Base-by-base conservation (phyloP, 441 rosid species). In the Euphorbia celastroides region DNA sequence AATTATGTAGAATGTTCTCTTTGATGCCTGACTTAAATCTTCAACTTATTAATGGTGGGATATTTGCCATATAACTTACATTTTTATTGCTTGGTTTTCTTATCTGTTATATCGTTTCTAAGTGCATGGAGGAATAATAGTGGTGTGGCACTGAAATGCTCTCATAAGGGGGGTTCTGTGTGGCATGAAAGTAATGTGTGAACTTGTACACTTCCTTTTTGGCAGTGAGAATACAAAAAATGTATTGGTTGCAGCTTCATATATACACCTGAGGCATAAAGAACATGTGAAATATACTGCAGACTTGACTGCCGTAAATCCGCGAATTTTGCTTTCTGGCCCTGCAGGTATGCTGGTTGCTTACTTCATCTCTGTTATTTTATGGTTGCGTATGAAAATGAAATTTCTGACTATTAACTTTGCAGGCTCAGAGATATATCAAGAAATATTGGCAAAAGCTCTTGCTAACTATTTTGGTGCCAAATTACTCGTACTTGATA, bases 341-440 rank as follows among this genome's bases (percentile, higher is more conserved):
- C 98, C 98, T 58, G 91, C 95, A 70, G 98, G 97, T 91, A 34
- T 32, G 86, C 67, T 57, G 28, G 7, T 69, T 19, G 58, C 66
- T 46, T 64, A 27, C 34, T 38, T 44, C 2, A 27, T 57, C 6
- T 31, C 31, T 48, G 16, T 34, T 55, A 19, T 31, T 19, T 28
- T 19, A 19, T 67, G 44, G 25, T 60, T 59, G 10, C 20, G 38
- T 20, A 27, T 60, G 41, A 57, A 56, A 60, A 6, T 79, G 64
- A 50, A 56, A 8, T 12, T 62, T n/a, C 60, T 70, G 57, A 17
- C 10, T 62, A 19, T 60, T 28, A 55, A 75, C 75, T 51, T 54
- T 82, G 63, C 68, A 92, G 97, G 98, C 70, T 92, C 98, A 48
- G 98, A 92, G 74, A 87, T 89, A 74, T 92, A 88, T 71, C 98